These are phyloP conservation scores for Fusarium newnesense DNA, from an alignment of 2,329 filamentous ascomycete genomes.

Conservation along the genomic window DNA sequence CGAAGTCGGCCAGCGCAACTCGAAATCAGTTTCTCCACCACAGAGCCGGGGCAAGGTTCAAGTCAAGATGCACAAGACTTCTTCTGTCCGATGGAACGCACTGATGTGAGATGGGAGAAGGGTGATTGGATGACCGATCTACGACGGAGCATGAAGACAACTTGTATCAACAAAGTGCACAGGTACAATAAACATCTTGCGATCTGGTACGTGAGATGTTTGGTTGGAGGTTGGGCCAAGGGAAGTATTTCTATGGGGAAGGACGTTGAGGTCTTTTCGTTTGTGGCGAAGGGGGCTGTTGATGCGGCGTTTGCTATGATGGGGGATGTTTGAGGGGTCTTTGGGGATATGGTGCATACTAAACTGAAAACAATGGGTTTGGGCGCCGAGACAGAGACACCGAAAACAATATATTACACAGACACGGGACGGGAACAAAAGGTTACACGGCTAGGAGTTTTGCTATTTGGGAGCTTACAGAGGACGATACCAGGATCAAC, in stretches of 20 bases:
- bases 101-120: slow-evolving; percentile 42
- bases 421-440: too few relatives aligned
- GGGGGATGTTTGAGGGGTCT: slow-evolving; percentile 10
- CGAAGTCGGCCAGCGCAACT: slow-evolving; percentile 43
- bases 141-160: slow-evolving; percentile 31
- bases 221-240: slow-evolving; percentile 40
- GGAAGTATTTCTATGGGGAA: slow-evolving; percentile 42
- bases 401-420: rapidly evolving
- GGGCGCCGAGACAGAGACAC: neutral
- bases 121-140: slow-evolving; percentile 38
- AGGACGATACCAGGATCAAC: neutral
- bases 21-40: slow-evolving; percentile 42
- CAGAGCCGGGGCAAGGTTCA: slow-evolving; percentile 19
- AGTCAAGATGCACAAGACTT: slow-evolving; percentile 20
- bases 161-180: slow-evolving; percentile 42
- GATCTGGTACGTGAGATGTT: slow-evolving; percentile 43
- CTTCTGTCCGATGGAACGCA: slow-evolving; percentile 43
- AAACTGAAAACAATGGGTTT: neutral
- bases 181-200: slow-evolving; percentile 48
- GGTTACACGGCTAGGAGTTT: neutral
- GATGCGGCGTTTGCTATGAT: slow-evolving; percentile 37
- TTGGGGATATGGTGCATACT: neutral
- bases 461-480: neutral
- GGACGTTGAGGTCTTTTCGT: slow-evolving; percentile 34
- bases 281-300: slow-evolving; percentile 37